Base-by-base conservation (phyloP, 2,329 filamentous ascomycete genomes). In the Fusarium agapanthi region DNA sequence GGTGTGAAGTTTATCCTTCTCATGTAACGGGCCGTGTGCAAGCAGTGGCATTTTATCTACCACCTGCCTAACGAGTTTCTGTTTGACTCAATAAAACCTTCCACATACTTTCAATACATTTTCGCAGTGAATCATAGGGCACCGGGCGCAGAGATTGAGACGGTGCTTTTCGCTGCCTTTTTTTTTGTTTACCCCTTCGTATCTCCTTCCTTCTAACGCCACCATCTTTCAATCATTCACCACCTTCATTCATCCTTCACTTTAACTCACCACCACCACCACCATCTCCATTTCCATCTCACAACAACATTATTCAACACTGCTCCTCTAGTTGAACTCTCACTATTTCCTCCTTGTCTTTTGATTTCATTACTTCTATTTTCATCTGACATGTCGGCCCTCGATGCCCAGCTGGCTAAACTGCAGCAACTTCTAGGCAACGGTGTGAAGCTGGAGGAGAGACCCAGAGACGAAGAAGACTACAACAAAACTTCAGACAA, bases 361-460 rank as follows among this genome's bases (percentile, higher is more conserved):
- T 22, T 32, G 11, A 26, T 57, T 28, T 37, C 41, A 20, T 32
- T n/a, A 15, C 37, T 34, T 35, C 4, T 12, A 20, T n/a, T 35
- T n/a, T 41, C 47, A 20, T 40, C 48, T 34, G 44, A 10, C 45
- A 79, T 79, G 77, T 48, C 75, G 8, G 64, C 58, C 16, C 54
- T 65, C 14, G 50, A 74, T n/a, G 47, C 48, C 37, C 78, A 75
- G 16, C 50, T 79, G 30, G 68, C 74, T 67, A 67, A 48, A 61
- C 72, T 79, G 26, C 72, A 71, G 47, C 47, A 28, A 10, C 43
- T 75, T 32, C 55, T 79, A 22, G 77, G 76, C 22, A 66, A 74
- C 35, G 59, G 50, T 11, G 75, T 77, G 7, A 65, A 64, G 30
- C 53, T 77, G 20, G 61, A 54, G 4, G 73, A 76, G n/a, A 62